A percentile compares a stretch with the other conserved stretches of the same genome.
Evolutionary conservation across 805 yeast genomes (phyloP).

Genomic region (Saturnispora halmiae): DNA sequence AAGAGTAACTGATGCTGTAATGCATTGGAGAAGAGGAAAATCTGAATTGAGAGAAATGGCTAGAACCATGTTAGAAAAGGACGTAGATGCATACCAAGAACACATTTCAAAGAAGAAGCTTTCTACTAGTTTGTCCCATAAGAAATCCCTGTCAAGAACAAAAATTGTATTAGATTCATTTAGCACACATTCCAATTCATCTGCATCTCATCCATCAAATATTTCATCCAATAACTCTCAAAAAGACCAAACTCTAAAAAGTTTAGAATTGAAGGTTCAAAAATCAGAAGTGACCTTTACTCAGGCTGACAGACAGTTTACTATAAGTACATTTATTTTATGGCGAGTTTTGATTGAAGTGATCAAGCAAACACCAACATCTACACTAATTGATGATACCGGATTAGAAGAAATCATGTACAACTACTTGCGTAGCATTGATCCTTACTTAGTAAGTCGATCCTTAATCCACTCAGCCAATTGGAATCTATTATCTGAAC

Average conservation of each 20-base stretch:
- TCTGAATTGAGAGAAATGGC: constrained; percentile 73
- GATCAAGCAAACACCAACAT: constrained; percentile 76
- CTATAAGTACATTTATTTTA: constrained; percentile 77
- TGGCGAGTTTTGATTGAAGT: constrained; percentile 91
- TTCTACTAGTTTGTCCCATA: constrained; percentile 14
- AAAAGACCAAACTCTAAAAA: constrained; percentile 12
- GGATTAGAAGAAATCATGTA: constrained; percentile 89
- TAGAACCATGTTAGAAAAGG: constrained; percentile 42
- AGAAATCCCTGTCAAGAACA: constrained; percentile 21
- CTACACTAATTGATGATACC: constrained; percentile 64
- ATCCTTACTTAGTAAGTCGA: constrained; percentile 58
- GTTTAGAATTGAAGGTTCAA: constrained; percentile 24
- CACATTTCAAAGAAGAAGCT: constrained; percentile 4
- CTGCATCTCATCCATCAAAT: not conserved
- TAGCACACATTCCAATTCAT: constrained; percentile 1
- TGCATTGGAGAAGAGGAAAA: constrained; percentile 96
- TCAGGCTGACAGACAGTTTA: constrained; percentile 77
- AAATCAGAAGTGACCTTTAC: constrained; percentile 58
- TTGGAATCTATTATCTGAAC: constrained; percentile 85
- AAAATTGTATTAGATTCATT: constrained; percentile 3
- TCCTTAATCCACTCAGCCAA: constrained; percentile 79
- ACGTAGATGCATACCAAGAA: constrained; percentile 21
- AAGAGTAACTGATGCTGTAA: constrained; percentile 93
- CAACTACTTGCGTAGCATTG: constrained; percentile 79
- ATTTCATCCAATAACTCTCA: not conserved